A percentile compares a stretch with the other conserved stretches of the same genome.
These are phyloP conservation scores for Mollisiaceae sp. DNA, from an alignment of 2,329 filamentous ascomycete genomes.

Conservation along the genomic window DNA sequence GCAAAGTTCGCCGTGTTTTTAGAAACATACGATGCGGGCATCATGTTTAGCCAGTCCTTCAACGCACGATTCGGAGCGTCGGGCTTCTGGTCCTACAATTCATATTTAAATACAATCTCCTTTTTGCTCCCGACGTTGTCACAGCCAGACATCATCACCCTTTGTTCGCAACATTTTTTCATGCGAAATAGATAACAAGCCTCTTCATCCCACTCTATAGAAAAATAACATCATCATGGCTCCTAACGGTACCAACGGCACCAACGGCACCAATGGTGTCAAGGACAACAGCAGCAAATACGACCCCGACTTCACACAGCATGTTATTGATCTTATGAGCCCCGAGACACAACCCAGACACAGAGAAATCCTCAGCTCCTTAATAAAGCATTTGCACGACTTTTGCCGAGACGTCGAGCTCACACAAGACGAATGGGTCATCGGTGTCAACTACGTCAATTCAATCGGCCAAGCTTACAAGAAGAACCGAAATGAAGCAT, in stretches of 20 bases:
- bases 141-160: neutral
- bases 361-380: constrained; percentile 64
- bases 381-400: constrained; percentile 78
- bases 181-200: neutral
- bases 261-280: constrained; percentile 11
- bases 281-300: constrained; percentile 49
- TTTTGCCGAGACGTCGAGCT: constrained; percentile 80
- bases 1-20: neutral
- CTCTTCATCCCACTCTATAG: neutral
- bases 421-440: constrained; percentile 77
- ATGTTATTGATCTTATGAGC: constrained; percentile 75
- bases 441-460: constrained; percentile 77
- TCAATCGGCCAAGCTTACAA: constrained; percentile 70
- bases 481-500: constrained; percentile 73
- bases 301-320: constrained; percentile 78
- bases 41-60: neutral
- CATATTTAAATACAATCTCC: neutral
- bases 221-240: constrained; percentile 12
- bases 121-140: neutral
- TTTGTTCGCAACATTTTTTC: neutral
- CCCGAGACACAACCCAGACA: constrained; percentile 70
- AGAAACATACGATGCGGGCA: neutral
- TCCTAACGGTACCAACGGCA: constrained; percentile 19
- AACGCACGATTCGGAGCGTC: neutral
- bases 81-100: neutral